These are phyloP conservation scores for Lumnitzera littorea DNA, from an alignment of 345 rosid genomes.

Conservation along the genomic window DNA sequence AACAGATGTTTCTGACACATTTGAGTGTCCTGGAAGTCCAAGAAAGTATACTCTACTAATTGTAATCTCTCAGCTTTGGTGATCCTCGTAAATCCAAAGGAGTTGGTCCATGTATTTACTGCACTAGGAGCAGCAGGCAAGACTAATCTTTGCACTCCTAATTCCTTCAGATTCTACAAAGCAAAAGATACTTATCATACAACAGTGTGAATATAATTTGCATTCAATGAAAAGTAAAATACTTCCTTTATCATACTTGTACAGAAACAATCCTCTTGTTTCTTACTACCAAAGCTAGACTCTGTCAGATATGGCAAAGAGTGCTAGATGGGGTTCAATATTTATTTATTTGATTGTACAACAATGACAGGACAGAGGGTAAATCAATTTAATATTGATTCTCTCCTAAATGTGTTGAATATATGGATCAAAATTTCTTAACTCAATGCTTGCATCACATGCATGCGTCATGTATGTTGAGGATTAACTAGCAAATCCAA, in stretches of 20 bases:
- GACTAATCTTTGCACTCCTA: slow-evolving; percentile 69
- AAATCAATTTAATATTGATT: too few relatives aligned
- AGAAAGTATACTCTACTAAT: slow-evolving; percentile 42
- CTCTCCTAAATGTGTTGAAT: too few relatives aligned
- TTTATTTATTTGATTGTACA: too few relatives aligned
- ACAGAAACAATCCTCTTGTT: too few relatives aligned
- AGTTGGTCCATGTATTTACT: slow-evolving; percentile 56
- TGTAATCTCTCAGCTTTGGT: slow-evolving; percentile 37
- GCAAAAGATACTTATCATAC: slow-evolving; percentile 3
- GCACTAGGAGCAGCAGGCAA: slow-evolving; percentile 69
- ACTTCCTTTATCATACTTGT: background rate
- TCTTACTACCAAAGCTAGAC: too few relatives aligned
- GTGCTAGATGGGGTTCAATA: too few relatives aligned
- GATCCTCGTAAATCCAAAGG: slow-evolving; percentile 73
- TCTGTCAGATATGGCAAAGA: too few relatives aligned
- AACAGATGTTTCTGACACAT: slow-evolving; percentile 56
- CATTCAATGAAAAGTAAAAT: slow-evolving; percentile 1
- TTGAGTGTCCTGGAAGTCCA: slow-evolving; percentile 65
- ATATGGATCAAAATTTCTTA: too few relatives aligned
- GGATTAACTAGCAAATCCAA: too few relatives aligned
- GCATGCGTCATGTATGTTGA: too few relatives aligned
- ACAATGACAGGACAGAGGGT: too few relatives aligned
- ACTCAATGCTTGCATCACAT: too few relatives aligned
- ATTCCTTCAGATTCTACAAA: slow-evolving; percentile 44
- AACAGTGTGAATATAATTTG: background rate